phyloP scores from a whole-genome alignment of 345 rosid species.

The Populus ilicifolia region DNA sequence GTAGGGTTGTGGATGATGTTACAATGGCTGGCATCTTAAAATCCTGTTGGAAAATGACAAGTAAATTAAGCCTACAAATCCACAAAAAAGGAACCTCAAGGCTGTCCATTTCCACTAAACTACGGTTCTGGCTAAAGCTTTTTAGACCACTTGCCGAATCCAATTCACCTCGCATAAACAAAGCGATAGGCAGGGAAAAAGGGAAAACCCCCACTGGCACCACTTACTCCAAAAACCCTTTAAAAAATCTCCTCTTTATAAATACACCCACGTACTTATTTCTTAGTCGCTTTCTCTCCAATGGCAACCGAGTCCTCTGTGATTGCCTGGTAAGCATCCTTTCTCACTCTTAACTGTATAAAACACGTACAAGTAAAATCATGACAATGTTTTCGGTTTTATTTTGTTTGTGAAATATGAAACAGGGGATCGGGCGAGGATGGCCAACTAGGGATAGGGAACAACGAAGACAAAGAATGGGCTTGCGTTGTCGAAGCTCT shows the following conservation, averaged over 20 bases:
- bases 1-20: too few species aligned
- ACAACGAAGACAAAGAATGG: conserved; percentile 73
- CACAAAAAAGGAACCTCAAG: background rate
- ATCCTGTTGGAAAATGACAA: too few species aligned
- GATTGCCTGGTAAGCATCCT: background rate
- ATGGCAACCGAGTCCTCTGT: background rate
- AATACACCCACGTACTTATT: too few species aligned
- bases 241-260: background rate
- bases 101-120: background rate
- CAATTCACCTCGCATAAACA: background rate
- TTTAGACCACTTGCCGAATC: background rate
- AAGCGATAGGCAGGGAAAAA: too few species aligned
- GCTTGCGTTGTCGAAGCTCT: conserved; percentile 71
- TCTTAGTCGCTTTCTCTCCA: background rate
- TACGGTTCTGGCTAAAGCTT: too few species aligned
- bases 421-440: conserved; percentile 97
- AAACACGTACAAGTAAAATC: background rate
- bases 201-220: background rate
- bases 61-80: too few species aligned
- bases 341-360: background rate
- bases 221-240: background rate
- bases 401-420: background rate
- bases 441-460: conserved; percentile 89
- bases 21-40: too few species aligned
- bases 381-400: background rate